Conservation (phyloP, 805 yeast genomes). For the Kuraishia molischiana region DNA sequence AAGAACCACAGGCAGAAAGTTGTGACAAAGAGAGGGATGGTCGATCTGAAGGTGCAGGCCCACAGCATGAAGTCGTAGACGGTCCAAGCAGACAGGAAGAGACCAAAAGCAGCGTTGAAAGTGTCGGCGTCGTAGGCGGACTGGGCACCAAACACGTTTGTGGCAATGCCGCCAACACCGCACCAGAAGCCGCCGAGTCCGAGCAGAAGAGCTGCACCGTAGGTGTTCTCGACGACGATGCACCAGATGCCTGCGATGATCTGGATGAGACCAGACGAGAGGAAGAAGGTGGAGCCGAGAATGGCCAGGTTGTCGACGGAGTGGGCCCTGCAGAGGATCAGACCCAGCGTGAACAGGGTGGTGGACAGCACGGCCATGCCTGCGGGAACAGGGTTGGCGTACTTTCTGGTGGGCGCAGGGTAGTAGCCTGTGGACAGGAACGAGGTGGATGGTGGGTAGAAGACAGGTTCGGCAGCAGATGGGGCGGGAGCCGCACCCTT, state of each 20-base stretch:
- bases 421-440: slow-evolving; percentile 32
- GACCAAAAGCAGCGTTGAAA: slow-evolving; percentile 31
- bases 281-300: slow-evolving; percentile 31
- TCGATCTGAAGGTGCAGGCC: slow-evolving; percentile 32
- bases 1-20: slow-evolving; percentile 30
- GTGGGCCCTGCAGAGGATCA: slow-evolving; percentile 32
- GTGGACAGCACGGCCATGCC: slow-evolving; percentile 36
- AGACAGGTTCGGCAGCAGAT: background rate
- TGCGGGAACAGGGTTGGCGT: slow-evolving; percentile 38
- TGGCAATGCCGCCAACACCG: slow-evolving; percentile 30
- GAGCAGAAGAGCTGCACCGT: slow-evolving; percentile 35
- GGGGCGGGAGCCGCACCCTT: background rate
- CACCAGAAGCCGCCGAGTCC: slow-evolving; percentile 41
- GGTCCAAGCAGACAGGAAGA: slow-evolving; percentile 37
- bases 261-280: slow-evolving; percentile 39
- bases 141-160: slow-evolving; percentile 31
- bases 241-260: slow-evolving; percentile 44
- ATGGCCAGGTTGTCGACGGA: slow-evolving; percentile 32
- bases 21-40: slow-evolving; percentile 25
- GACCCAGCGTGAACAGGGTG: slow-evolving; percentile 37
- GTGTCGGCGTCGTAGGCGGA: slow-evolving; percentile 27
- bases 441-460: slow-evolving; percentile 12
- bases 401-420: slow-evolving; percentile 33
- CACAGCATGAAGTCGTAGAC: slow-evolving; percentile 34
- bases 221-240: slow-evolving; percentile 33